phyloP scores from a whole-genome alignment of 352 stramenopile genomes.

The Globisporangium paroecandrum region DNA sequence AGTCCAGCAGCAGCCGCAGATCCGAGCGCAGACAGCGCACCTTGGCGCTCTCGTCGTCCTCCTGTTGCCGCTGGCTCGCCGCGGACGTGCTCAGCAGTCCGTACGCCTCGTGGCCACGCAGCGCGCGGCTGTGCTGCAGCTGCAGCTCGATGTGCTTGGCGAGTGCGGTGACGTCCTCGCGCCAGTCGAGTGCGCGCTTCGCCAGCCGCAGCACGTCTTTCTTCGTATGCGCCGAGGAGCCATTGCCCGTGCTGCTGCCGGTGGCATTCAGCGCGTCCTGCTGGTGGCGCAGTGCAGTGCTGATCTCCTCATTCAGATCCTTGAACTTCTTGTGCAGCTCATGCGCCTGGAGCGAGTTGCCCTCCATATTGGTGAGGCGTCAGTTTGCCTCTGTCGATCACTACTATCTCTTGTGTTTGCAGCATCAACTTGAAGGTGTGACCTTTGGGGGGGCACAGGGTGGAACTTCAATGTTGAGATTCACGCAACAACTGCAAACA shows the following conservation, averaged over 20 bases:
- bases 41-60: conserved; percentile 49
- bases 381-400: background rate
- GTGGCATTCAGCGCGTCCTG: conserved; percentile 32
- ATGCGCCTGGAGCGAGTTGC: conserved; percentile 41
- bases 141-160: conserved; percentile 75
- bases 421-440: conserved; percentile 8
- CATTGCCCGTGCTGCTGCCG: conserved; percentile 14
- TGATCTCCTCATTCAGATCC: conserved; percentile 67
- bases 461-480: background rate
- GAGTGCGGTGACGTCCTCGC: conserved; percentile 62
- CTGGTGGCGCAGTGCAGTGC: conserved; percentile 44
- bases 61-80: conserved; percentile 34
- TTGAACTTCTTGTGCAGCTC: conserved; percentile 77
- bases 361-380: conserved; percentile 30
- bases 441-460: background rate
- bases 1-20: conserved; percentile 57
- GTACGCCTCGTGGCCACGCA: conserved; percentile 56
- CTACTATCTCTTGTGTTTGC: background rate
- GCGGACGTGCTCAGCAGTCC: conserved; percentile 40
- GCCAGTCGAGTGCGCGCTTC: conserved; percentile 62
- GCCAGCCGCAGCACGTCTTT: conserved; percentile 48
- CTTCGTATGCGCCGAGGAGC: conserved; percentile 19
- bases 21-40: conserved; percentile 58
- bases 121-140: conserved; percentile 58
- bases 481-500: background rate